Evolutionary conservation across 2,329 filamentous ascomycete species (phyloP).

Genomic region (Lasiodiplodia hormozganensis): DNA sequence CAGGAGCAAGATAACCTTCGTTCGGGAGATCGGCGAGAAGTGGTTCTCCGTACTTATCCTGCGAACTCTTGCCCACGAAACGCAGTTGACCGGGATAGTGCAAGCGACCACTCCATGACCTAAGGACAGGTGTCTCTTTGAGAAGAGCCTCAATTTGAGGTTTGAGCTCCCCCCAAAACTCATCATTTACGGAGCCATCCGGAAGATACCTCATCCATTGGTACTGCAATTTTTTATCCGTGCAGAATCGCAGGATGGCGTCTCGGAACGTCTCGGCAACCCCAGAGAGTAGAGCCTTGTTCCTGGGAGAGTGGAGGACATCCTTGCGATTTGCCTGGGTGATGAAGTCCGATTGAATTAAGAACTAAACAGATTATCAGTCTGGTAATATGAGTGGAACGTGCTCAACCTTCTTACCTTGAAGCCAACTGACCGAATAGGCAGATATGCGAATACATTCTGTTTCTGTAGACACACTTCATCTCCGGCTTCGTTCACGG

Average conservation of each 20-base stretch:
- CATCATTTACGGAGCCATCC: not conserved
- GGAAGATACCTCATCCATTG: conserved; percentile 16
- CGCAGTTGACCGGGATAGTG: too few relatives aligned
- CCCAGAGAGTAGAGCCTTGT: not conserved
- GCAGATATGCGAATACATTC: conserved; percentile 56
- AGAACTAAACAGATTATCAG: not conserved
- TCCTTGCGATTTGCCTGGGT: not conserved
- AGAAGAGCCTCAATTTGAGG: not conserved
- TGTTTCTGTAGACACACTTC: conserved; percentile 50
- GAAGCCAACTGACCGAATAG: conserved; percentile 52
- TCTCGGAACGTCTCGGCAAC: conserved; percentile 5
- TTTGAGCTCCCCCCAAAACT: not conserved
- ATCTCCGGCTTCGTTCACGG: conserved; percentile 39
- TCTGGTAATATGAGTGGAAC: too few relatives aligned
- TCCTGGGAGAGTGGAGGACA: not conserved
- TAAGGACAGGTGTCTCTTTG: not conserved
- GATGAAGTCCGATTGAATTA: conserved; percentile 3
- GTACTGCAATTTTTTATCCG: not conserved
- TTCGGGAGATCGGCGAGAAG: too few relatives aligned
- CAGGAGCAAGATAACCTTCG: too few relatives aligned
- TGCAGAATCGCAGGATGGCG: not conserved
- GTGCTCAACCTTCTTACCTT: conserved; percentile 39
- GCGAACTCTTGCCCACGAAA: too few relatives aligned
- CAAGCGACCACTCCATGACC: not conserved
- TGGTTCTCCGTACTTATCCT: too few relatives aligned